Base-by-base conservation (phyloP, 2,329 filamentous ascomycete genomes). In the Diatrype stigma region DNA sequence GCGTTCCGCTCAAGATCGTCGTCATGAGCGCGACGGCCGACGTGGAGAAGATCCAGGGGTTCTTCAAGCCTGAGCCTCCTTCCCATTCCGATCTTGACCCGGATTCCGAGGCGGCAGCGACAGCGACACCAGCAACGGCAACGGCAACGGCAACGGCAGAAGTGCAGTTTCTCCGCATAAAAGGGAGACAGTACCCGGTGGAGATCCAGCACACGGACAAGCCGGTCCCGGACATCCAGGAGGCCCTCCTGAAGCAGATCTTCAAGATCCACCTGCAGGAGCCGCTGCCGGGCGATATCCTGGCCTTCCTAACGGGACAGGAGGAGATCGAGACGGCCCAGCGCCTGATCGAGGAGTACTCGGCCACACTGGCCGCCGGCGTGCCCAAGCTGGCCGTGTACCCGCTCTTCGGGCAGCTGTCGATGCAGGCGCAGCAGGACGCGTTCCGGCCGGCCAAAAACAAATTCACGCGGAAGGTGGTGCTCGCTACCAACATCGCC, bases 11-110 rank as follows among this genome's bases (percentile, higher is more conserved):
- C 50, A 97, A 96, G 67, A 84, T 97, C 3, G 82, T 96, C 32
- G 82, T 97, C 64, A 99, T 99, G 94, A 96, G 92, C 77, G 94
- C 94, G 46, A 99, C 94, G 6, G 90, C 91, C 35, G 90, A 97
- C 67, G 85, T 96, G 51, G 86, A 93, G 53, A 83, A 80, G 50
- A 83, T 97, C 30, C 78, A 82, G 42, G 73, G 75, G 0, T 97
- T 96, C 67, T 96, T 97, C 72, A 59, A 55, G 19, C 56, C 53
- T 10, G 48, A 50, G 34, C 34, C 30, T 7, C 30, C 40, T 1
- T 17, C 30, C 44, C 48, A 37, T n/a, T 37, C 49, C 28, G 46
- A 26, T 6, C 28, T 53, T n/a, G 46, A 59, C 34, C 35, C 50
- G 5, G 42, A 42, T 30, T 30, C 26, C 26, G 26, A 30, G 10